phyloP scores from a whole-genome alignment of 768 basidiomycete species.

The Bullera alba region DNA sequence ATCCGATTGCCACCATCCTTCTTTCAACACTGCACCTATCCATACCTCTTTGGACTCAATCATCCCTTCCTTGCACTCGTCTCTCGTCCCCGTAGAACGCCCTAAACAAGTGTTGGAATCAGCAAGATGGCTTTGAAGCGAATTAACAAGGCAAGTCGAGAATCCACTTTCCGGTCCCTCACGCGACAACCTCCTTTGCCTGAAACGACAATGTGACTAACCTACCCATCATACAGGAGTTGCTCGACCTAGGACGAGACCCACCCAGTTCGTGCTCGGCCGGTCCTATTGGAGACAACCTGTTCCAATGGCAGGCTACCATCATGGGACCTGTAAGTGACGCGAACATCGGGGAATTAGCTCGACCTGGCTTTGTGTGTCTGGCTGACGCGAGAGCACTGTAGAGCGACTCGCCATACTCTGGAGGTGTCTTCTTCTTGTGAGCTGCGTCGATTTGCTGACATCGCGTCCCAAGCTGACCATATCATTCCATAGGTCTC shows the following conservation, averaged over 20 bases:
- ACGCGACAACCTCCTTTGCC: neutral
- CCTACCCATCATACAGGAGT: conserved; percentile 60
- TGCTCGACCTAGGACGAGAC: conserved; percentile 98
- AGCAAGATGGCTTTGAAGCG: conserved; percentile 92
- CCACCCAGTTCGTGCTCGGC: conserved; percentile 99
- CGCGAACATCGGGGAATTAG: neutral
- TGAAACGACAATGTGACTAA: conserved; percentile 5
- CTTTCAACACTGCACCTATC: too few species aligned
- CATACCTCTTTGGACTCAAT: too few species aligned
- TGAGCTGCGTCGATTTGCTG: conserved; percentile 16
- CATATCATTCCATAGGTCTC: conserved; percentile 17
- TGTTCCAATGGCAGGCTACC: conserved; percentile 99
- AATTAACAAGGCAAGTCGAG: conserved; percentile 82
- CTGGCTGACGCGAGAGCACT: conserved; percentile 5
- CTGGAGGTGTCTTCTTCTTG: conserved; percentile 96
- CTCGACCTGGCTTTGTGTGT: neutral
- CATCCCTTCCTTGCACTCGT: too few species aligned
- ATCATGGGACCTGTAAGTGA: conserved; percentile 94
- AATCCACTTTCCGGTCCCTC: neutral
- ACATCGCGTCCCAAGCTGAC: neutral
- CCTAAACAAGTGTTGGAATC: too few species aligned
- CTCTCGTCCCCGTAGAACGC: too few species aligned
- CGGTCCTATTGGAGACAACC: conserved; percentile 93
- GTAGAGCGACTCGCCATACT: conserved; percentile 96
- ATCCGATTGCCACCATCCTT: too few species aligned